Percentiles rank a stretch among this genome's conserved stretches.
Evolutionary conservation across 805 yeast genomes (phyloP).

Genomic region (Saccharomycopsis vini): DNA sequence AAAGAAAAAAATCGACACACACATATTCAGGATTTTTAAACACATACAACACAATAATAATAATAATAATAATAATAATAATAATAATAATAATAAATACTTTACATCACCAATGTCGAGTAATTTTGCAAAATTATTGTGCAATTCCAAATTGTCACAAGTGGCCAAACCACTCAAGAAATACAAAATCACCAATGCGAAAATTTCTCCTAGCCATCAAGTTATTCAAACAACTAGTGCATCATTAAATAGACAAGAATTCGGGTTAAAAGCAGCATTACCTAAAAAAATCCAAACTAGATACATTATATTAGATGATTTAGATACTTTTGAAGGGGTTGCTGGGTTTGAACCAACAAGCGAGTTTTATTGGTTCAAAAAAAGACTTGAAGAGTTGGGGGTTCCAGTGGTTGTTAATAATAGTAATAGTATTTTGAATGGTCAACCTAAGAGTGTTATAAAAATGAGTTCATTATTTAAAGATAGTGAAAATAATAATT

Average conservation of each 20-base stretch:
- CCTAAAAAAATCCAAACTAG: constrained; percentile 54
- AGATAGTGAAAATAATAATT: not conserved
- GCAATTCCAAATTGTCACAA: constrained; percentile 28
- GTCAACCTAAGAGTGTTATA: not conserved
- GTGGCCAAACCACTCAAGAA: constrained; percentile 26
- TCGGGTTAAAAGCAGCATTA: constrained; percentile 64
- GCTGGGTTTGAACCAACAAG: constrained; percentile 62
- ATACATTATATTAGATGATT: constrained; percentile 52
- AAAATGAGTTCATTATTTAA: constrained; percentile 1
- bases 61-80: too few species aligned
- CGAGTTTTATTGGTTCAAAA: constrained; percentile 50
- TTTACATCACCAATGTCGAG: too few species aligned
- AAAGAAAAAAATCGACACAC: too few species aligned
- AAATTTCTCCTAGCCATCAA: constrained; percentile 57
- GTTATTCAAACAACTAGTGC: constrained; percentile 61
- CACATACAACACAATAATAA: too few species aligned
- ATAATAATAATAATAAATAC: too few species aligned
- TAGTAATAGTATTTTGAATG: too few species aligned
- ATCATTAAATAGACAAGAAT: constrained; percentile 56
- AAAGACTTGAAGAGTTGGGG: constrained; percentile 62
- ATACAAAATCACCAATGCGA: constrained; percentile 22
- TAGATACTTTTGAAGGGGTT: constrained; percentile 58
- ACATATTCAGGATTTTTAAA: too few species aligned
- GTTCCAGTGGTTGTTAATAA: constrained; percentile 37
- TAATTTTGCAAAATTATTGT: constrained; percentile 13